Conservation (phyloP, 345 rosid species). For the Citrus sp. region DNA sequence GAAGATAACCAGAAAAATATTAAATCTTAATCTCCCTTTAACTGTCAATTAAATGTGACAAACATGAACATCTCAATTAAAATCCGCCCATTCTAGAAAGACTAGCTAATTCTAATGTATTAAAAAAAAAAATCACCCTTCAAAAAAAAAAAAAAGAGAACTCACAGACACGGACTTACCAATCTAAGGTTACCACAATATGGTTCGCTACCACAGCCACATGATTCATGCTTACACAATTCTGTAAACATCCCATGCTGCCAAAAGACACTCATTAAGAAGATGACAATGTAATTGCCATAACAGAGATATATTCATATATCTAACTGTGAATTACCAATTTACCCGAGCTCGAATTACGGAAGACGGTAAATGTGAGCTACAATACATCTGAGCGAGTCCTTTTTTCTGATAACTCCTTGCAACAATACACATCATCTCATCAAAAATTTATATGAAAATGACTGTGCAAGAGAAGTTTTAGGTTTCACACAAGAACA, state of each 20-base stretch:
- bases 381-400: slow-evolving; percentile 54
- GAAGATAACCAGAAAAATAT: slow-evolving; percentile 15
- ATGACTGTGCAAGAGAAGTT: slow-evolving; percentile 1
- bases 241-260: slow-evolving; percentile 74
- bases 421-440: slow-evolving; percentile 40
- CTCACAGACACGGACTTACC: slow-evolving; percentile 37
- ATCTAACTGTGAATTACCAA: slow-evolving; percentile 32
- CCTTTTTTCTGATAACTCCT: slow-evolving; percentile 73
- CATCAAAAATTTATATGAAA: slow-evolving; percentile 19
- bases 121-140: background rate
- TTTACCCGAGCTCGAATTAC: slow-evolving; percentile 71
- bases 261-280: slow-evolving; percentile 21
- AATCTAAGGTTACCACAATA: slow-evolving; percentile 47
- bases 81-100: background rate
- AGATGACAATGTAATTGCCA: slow-evolving; percentile 10
- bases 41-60: background rate
- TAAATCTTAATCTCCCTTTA: slow-evolving; percentile 1
- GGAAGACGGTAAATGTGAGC: slow-evolving; percentile 48
- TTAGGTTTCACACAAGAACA: slow-evolving; percentile 17
- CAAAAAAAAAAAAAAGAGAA: too few species aligned
- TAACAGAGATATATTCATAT: slow-evolving; percentile 3
- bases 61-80: background rate
- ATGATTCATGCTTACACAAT: slow-evolving; percentile 52
- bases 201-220: slow-evolving; percentile 50
- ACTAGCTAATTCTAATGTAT: background rate